phyloP scores from a whole-genome alignment of 2,329 filamentous ascomycete genomes.

The Phialophora verrucosa region DNA sequence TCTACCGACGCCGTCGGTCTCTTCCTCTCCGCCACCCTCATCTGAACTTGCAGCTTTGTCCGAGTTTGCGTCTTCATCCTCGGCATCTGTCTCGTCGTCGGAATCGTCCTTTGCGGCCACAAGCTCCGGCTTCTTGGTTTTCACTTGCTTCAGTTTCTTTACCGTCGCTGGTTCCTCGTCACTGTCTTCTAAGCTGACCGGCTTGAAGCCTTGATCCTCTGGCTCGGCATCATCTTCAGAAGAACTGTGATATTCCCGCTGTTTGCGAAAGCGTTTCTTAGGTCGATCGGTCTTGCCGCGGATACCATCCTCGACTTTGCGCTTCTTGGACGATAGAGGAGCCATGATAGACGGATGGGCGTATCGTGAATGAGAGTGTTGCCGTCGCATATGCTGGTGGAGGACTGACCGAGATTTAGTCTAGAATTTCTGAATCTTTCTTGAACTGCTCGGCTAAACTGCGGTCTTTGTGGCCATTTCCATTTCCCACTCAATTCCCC shows the following conservation, averaged over 20 bases:
- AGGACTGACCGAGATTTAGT: slow-evolving; percentile 17
- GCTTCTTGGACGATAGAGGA: slow-evolving; percentile 55
- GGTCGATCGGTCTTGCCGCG: slow-evolving; percentile 58
- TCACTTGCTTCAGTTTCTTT: slow-evolving; percentile 40
- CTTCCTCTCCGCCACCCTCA: slow-evolving; percentile 45
- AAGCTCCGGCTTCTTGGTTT: slow-evolving; percentile 37
- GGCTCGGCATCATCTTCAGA: slow-evolving; percentile 61
- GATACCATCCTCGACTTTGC: slow-evolving; percentile 65
- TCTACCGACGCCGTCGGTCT: slow-evolving; percentile 48
- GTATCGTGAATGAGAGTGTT: background rate
- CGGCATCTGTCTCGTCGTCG: slow-evolving; percentile 22
- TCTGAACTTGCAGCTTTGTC: slow-evolving; percentile 35
- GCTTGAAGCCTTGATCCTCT: slow-evolving; percentile 53
- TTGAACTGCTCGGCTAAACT: slow-evolving; percentile 28
- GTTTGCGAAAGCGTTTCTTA: slow-evolving; percentile 67
- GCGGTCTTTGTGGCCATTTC: slow-evolving; percentile 14
- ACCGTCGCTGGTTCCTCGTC: slow-evolving; percentile 45
- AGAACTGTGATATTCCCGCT: slow-evolving; percentile 68
- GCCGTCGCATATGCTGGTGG: background rate
- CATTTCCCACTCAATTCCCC: slow-evolving; percentile 13
- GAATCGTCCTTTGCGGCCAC: slow-evolving; percentile 40
- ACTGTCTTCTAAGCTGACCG: slow-evolving; percentile 57
- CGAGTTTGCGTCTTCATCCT: slow-evolving; percentile 41
- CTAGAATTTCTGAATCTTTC: slow-evolving; percentile 33
- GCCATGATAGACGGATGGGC: slow-evolving; percentile 44